Evolutionary conservation across 2,329 filamentous ascomycete species (phyloP).

Genomic region (Talaromyces sp.): DNA sequence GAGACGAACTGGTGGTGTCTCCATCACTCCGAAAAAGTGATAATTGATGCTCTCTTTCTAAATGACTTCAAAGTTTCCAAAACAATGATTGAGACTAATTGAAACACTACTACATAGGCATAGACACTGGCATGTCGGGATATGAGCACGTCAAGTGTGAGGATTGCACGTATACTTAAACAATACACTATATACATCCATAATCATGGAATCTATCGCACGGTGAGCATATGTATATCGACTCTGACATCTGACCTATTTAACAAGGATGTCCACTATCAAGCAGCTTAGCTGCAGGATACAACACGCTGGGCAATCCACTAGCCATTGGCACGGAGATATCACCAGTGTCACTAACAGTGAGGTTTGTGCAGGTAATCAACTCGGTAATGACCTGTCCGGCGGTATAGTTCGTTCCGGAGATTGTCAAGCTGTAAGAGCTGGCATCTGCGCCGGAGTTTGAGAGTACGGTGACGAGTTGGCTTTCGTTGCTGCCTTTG

Average conservation of each 20-base stretch:
- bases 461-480: slow-evolving; percentile 44
- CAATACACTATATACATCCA: neutral
- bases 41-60: too few species aligned
- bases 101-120: neutral
- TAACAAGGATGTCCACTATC: slow-evolving; percentile 10
- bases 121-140: neutral
- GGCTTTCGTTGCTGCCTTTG: slow-evolving; percentile 42
- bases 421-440: slow-evolving; percentile 29
- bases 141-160: neutral
- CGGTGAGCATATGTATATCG: neutral
- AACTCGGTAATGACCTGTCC: slow-evolving; percentile 30
- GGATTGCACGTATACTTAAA: neutral
- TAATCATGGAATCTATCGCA: neutral
- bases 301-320: slow-evolving; percentile 45
- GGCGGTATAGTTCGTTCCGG: slow-evolving; percentile 28
- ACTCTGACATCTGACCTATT: neutral
- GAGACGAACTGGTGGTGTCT: too few species aligned
- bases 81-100: neutral
- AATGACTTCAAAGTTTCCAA: neutral
- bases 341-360: slow-evolving; percentile 45
- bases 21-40: too few species aligned
- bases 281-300: slow-evolving; percentile 16
- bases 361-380: slow-evolving; percentile 43
- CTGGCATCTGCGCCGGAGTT: slow-evolving; percentile 38
- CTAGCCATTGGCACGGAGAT: slow-evolving; percentile 45